Conservation (phyloP, 805 yeast species). For the Ogataea sp. region DNA sequence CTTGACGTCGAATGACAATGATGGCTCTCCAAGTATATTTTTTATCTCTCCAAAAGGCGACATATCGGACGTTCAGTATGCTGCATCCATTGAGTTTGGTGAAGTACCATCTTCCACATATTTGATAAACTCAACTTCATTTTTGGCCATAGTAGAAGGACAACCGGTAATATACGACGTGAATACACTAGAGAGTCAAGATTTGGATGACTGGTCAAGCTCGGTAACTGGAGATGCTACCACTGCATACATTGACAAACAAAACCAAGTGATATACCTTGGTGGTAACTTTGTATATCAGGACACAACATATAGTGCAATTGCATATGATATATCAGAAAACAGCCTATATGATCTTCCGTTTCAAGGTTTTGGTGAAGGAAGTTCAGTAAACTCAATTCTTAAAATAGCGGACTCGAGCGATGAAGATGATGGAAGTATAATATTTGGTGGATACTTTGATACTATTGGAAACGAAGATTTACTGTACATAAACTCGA, state of each 20-base stretch:
- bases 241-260: slow-evolving; percentile 40
- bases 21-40: slow-evolving; percentile 9
- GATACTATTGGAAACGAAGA: slow-evolving; percentile 46
- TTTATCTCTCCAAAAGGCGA: slow-evolving; percentile 1
- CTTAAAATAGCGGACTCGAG: slow-evolving; percentile 33
- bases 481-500: slow-evolving; percentile 29
- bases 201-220: slow-evolving; percentile 17
- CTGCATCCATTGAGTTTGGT: background rate
- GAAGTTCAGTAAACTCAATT: slow-evolving; percentile 57
- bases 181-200: background rate
- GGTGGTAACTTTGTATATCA: slow-evolving; percentile 69
- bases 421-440: slow-evolving; percentile 31
- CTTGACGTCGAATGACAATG: slow-evolving; percentile 8
- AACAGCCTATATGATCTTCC: slow-evolving; percentile 39
- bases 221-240: slow-evolving; percentile 31
- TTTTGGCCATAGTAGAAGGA: slow-evolving; percentile 17
- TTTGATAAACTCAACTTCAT: slow-evolving; percentile 7
- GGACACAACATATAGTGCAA: slow-evolving; percentile 47
- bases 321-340: slow-evolving; percentile 48
- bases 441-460: slow-evolving; percentile 79
- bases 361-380: slow-evolving; percentile 68
- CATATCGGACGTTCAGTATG: slow-evolving; percentile 3
- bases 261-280: slow-evolving; percentile 47
- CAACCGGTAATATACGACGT: slow-evolving; percentile 15
- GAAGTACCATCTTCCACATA: slow-evolving; percentile 2